These are phyloP conservation scores for Ogataea trehalophila DNA, from an alignment of 805 yeast genomes.

Conservation along the genomic window DNA sequence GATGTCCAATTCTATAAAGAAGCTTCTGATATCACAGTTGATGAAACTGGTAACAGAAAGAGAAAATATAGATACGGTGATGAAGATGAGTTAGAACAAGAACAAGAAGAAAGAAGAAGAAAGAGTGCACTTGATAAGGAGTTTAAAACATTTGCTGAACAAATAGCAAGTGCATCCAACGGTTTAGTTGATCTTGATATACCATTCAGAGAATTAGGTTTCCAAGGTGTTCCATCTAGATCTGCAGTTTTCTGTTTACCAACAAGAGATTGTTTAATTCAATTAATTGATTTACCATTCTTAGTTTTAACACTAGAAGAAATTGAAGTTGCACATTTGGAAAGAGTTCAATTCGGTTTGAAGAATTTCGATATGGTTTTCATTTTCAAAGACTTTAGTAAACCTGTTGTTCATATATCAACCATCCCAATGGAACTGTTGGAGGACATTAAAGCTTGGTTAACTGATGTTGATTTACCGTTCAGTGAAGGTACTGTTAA, in stretches of 20 bases:
- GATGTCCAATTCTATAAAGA: conserved; percentile 96
- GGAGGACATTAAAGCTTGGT: conserved; percentile 93
- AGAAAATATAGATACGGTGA: conserved; percentile 88
- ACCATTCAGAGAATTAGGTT: conserved; percentile 94
- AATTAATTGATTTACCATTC: conserved; percentile 91
- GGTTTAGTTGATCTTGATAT: conserved; percentile 85
- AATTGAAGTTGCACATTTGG: conserved; percentile 90
- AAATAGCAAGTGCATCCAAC: conserved; percentile 81
- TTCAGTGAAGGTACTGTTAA: conserved; percentile 92
- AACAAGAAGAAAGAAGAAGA: conserved; percentile 94
- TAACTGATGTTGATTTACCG: conserved; percentile 96
- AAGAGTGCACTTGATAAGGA: conserved; percentile 88
- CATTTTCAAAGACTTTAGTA: conserved; percentile 84
- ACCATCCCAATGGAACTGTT: conserved; percentile 90
- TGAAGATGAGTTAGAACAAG: conserved; percentile 97
- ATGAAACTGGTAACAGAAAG: conserved; percentile 93
- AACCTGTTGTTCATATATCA: conserved; percentile 87
- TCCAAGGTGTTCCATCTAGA: conserved; percentile 95
- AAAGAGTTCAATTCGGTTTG: conserved; percentile 95
- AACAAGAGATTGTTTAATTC: conserved; percentile 93
- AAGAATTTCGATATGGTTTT: conserved; percentile 97
- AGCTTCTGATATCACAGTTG: conserved; percentile 93
- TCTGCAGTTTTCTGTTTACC: conserved; percentile 95
- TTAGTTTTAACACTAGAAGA: conserved; percentile 87
- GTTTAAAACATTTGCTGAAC: conserved; percentile 83